Evolutionary conservation across 805 yeast species (phyloP), one percentile per base, ranked within the genome.

Genomic region (Metschnikowia vanudenii): DNA sequence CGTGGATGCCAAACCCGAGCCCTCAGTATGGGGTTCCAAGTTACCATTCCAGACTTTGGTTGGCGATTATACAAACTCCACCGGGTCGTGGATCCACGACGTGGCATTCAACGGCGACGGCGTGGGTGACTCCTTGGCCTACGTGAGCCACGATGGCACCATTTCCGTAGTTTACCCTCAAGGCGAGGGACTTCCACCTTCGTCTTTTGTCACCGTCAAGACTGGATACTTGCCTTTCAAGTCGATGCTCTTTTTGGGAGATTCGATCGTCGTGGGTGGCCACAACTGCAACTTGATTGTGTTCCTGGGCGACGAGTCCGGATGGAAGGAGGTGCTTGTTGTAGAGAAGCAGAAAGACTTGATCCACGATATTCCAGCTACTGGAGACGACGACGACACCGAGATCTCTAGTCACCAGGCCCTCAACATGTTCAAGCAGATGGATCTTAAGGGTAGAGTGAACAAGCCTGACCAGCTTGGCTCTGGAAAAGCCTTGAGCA

Each of bases 21-120:
- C 94, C 2, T 73, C 92, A 0, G 81, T 81, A 19, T 94, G 99
- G 98, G 99, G 98, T 46, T 85, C 87, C 50, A 84, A 92, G 62
- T 80, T 94, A 64, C 99, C 99, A 24, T 94, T 94, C 76, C 91
- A 86, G 67, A 89, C 96, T 1, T 68, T 89, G 49, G 84, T 91
- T 65, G 96, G 96, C 20, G 96, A 90, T 64, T 81, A 74, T 63
- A 74, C 80, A 55, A 67, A 71, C 50, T 78, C 81, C 55, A 79
- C 84, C 38, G 90, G 90, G 35, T 86, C 95, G 26, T 94, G 97
- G 95, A 82, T 92, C 51, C 97, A 94, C 63, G 96, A 81, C 61
- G 92, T 90, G 39, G 77, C 84, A 39, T 92, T 95, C 75, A 82
- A 88, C 51, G 91, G 95, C 5, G 72, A 78, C 43, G 92, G 91